A percentile compares a stretch with the other conserved stretches of the same genome.
phyloP scores from a whole-genome alignment of 345 rosid genomes.

The Excoecaria cochinchinensis region DNA sequence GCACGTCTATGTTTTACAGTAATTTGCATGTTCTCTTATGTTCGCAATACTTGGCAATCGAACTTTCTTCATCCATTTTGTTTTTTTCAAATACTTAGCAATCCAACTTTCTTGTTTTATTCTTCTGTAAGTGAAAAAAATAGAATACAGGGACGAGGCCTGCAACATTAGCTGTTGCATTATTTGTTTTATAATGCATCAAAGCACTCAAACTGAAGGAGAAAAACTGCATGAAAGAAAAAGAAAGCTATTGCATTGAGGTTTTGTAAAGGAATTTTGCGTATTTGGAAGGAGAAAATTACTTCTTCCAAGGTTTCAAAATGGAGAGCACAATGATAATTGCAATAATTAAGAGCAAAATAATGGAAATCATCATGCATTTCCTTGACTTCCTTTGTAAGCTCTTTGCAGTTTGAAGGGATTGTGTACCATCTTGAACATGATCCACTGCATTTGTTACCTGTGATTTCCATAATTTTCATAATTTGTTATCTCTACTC shows the following conservation, averaged over 20 bases:
- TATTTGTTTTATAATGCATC: background rate
- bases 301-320: conserved; percentile 59
- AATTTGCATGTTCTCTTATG: background rate
- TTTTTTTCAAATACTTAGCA: background rate
- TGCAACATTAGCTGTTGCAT: background rate
- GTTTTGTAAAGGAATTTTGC: too few species aligned
- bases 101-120: too few species aligned
- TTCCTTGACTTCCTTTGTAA: conserved; percentile 59
- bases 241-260: too few species aligned
- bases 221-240: background rate
- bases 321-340: conserved; percentile 48
- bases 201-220: background rate
- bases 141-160: background rate
- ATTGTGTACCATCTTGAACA: conserved; percentile 50
- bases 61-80: background rate
- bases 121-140: background rate
- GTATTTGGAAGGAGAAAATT: background rate
- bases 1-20: background rate
- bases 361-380: conserved; percentile 61
- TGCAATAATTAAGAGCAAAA: conserved; percentile 54
- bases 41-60: background rate
- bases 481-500: too few species aligned
- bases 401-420: conserved; percentile 49
- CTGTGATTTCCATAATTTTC: conserved; percentile 16
- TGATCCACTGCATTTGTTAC: conserved; percentile 56